phyloP scores from a whole-genome alignment of 139 green algal genomes.

The Nannochloris sp. region DNA sequence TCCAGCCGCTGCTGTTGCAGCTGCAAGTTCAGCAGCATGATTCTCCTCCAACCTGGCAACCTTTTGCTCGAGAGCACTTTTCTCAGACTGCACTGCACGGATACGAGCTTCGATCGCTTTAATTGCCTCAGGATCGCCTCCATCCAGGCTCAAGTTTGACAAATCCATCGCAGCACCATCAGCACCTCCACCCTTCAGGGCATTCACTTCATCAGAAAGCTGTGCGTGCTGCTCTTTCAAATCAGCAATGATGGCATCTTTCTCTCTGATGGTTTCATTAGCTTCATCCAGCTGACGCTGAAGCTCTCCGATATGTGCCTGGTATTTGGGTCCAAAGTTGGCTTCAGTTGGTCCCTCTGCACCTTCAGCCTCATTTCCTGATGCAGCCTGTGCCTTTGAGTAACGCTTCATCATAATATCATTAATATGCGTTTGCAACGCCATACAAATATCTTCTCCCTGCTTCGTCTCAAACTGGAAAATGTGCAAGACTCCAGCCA shows the following conservation, averaged over 20 bases:
- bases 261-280: constrained; percentile 28
- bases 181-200: constrained; percentile 13
- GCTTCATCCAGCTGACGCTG: constrained; percentile 68
- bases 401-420: constrained; percentile 96
- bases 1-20: constrained; percentile 9
- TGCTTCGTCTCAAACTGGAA: constrained; percentile 94
- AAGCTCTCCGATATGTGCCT: constrained; percentile 72
- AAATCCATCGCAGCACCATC: constrained; percentile 4
- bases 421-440: constrained; percentile 97
- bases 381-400: constrained; percentile 38
- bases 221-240: constrained; percentile 39
- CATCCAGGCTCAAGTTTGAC: constrained; percentile 17
- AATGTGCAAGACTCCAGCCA: constrained; percentile 90
- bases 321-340: constrained; percentile 78
- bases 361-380: constrained; percentile 12
- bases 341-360: constrained; percentile 11
- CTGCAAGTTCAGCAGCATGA: constrained; percentile 36
- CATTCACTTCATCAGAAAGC: constrained; percentile 44
- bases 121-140: constrained; percentile 29
- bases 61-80: constrained; percentile 67
- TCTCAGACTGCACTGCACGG: constrained; percentile 12
- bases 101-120: constrained; percentile 43
- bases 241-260: constrained; percentile 38
- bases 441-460: constrained; percentile 97
- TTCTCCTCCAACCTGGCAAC: constrained; percentile 61